phyloP scores from a whole-genome alignment of 2,329 filamentous ascomycete species.

The Pseudovirgaria hyperparasitica region DNA sequence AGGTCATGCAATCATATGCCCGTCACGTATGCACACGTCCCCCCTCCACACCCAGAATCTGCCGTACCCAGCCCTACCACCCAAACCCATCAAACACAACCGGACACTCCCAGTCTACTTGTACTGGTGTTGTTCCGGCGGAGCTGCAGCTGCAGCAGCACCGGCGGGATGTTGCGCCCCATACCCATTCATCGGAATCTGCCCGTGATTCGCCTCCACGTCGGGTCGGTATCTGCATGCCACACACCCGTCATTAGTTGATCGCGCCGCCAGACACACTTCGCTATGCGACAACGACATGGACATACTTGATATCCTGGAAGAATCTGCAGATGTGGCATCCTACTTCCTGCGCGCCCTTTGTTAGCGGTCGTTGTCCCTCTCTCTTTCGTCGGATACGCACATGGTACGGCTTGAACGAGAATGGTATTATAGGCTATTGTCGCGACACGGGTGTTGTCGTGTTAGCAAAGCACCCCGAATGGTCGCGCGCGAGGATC shows the following conservation, averaged over 20 bases:
- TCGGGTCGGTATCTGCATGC: slow-evolving; percentile 18
- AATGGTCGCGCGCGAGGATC: not conserved
- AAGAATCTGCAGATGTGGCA: slow-evolving; percentile 69
- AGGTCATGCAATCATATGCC: too few species aligned
- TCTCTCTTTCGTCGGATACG: slow-evolving; percentile 1
- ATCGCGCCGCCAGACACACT: not conserved
- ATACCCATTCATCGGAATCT: slow-evolving; percentile 3
- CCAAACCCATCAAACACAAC: not conserved
- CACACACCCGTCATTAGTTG: too few species aligned
- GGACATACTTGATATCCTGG: slow-evolving; percentile 38
- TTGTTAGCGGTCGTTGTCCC: slow-evolving; percentile 31
- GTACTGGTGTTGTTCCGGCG: slow-evolving; percentile 4
- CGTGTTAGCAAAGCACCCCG: slow-evolving; percentile 6
- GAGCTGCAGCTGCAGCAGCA: not conserved
- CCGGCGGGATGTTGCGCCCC: slow-evolving; percentile 2
- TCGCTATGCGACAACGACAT: not conserved
- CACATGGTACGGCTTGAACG: slow-evolving; percentile 32
- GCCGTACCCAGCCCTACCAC: not conserved
- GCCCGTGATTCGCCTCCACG: slow-evolving; percentile 17
- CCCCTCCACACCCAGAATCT: slow-evolving; percentile 1
- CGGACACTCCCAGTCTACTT: slow-evolving; percentile 4
- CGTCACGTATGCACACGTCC: not conserved
- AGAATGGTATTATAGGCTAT: slow-evolving; percentile 60
- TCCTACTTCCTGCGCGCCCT: slow-evolving; percentile 52
- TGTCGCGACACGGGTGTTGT: slow-evolving; percentile 2